These are phyloP conservation scores for Myochromella boudieri DNA, from an alignment of 768 basidiomycete genomes.

Conservation along the genomic window DNA sequence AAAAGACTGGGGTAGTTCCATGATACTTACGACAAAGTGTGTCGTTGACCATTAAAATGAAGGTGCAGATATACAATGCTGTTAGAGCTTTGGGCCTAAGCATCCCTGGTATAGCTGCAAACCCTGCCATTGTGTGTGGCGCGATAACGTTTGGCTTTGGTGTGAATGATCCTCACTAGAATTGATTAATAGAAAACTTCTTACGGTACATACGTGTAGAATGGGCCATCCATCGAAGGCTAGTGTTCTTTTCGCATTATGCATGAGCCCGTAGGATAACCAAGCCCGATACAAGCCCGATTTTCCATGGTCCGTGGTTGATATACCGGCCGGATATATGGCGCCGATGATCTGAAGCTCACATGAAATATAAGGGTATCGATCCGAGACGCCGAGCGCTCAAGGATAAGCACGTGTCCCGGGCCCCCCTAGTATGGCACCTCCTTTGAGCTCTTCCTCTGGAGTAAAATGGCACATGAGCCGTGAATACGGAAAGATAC, in stretches of 20 bases:
- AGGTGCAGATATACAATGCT: too few species aligned
- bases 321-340: neutral
- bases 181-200: too few species aligned
- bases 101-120: neutral
- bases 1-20: neutral
- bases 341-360: too few species aligned
- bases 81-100: neutral
- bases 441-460: too few species aligned
- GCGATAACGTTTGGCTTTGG: neutral
- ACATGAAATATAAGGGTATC: too few species aligned
- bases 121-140: constrained; percentile 2
- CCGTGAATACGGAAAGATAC: too few species aligned
- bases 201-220: too few species aligned
- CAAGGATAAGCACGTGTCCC: too few species aligned
- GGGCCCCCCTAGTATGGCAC: too few species aligned
- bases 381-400: too few species aligned
- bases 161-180: neutral
- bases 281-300: neutral
- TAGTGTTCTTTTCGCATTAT: neutral
- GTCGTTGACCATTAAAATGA: neutral
- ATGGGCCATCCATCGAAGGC: constrained; percentile 1
- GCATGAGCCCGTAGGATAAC: neutral
- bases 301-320: neutral
- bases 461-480: neutral
- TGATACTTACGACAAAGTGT: neutral